A percentile compares a stretch with the other conserved stretches of the same genome.
phyloP scores from a whole-genome alignment of 768 basidiomycete species.

The Gelatoporia subvermispora region DNA sequence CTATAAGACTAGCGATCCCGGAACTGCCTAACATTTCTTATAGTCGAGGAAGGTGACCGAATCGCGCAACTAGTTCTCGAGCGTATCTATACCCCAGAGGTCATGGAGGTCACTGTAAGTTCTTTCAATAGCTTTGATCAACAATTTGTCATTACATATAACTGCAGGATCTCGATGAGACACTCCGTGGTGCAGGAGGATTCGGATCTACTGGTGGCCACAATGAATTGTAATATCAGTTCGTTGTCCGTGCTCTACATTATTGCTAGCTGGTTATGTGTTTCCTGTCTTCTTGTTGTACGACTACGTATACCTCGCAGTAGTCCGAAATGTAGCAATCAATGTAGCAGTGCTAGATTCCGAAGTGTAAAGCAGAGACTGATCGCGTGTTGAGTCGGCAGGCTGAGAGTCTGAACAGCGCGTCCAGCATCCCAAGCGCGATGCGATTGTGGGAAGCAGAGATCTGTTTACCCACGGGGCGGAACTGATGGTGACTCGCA shows the following conservation, averaged over 20 bases:
- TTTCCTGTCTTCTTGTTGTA: neutral
- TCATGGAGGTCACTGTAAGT: constrained; percentile 81
- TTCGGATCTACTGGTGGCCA: constrained; percentile 97
- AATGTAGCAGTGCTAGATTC: neutral
- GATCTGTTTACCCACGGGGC: no score
- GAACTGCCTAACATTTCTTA: neutral
- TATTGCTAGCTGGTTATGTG: no score
- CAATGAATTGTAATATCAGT: constrained; percentile 30
- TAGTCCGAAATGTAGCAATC: neutral
- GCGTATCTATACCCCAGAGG: constrained; percentile 79
- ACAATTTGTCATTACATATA: constrained; percentile 1
- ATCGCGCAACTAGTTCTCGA: constrained; percentile 94
- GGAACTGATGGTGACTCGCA: no score
- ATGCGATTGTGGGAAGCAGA: no score
- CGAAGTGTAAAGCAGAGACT: neutral
- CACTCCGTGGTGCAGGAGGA: constrained; percentile 76
- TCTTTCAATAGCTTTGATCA: neutral
- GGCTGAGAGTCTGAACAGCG: no score
- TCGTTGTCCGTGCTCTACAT: no score
- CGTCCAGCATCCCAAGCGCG: no score
- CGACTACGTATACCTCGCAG: neutral
- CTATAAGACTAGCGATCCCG: neutral
- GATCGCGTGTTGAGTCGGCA: neutral
- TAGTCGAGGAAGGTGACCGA: constrained; percentile 92
- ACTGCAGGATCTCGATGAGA: constrained; percentile 75